These are phyloP conservation scores for Lipomyces orientalis DNA, from an alignment of 805 yeast genomes.

Conservation along the genomic window DNA sequence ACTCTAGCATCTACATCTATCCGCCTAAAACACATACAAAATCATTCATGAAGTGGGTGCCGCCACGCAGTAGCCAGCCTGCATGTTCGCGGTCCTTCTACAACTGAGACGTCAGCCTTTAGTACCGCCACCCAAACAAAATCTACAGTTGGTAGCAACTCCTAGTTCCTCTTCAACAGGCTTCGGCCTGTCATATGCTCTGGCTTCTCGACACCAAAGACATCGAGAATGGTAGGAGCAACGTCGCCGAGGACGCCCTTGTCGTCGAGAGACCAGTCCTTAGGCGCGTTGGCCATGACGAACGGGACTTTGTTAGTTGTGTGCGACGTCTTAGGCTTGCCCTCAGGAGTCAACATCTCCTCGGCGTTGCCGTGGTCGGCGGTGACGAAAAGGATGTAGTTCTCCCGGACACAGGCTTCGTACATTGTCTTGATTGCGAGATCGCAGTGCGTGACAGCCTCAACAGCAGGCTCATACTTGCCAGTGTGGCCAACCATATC, in stretches of 20 bases:
- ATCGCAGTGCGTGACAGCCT: constrained; percentile 39
- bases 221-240: constrained; percentile 39
- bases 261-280: constrained; percentile 31
- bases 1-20: neutral
- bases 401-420: constrained; percentile 34
- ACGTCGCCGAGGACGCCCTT: constrained; percentile 40
- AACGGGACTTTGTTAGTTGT: constrained; percentile 39
- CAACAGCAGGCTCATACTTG: constrained; percentile 38
- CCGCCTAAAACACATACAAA: neutral
- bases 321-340: constrained; percentile 39
- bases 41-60: neutral
- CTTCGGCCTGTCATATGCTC: constrained; percentile 38
- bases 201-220: constrained; percentile 36
- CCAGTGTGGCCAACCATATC: constrained; percentile 41
- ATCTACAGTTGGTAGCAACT: neutral
- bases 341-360: constrained; percentile 39
- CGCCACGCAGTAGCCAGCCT: constrained; percentile 1
- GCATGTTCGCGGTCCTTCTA: neutral
- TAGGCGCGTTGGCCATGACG: constrained; percentile 39
- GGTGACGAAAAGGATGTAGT: constrained; percentile 36
- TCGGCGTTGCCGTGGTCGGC: constrained; percentile 41
- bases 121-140: neutral
- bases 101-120: neutral
- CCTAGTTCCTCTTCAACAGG: constrained; percentile 23
- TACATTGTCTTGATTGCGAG: constrained; percentile 35